A percentile compares a stretch with the other conserved stretches of the same genome.
These are phyloP conservation scores for Leishmania arabica DNA, from an alignment of 208 protist genomes.

Conservation along the genomic window DNA sequence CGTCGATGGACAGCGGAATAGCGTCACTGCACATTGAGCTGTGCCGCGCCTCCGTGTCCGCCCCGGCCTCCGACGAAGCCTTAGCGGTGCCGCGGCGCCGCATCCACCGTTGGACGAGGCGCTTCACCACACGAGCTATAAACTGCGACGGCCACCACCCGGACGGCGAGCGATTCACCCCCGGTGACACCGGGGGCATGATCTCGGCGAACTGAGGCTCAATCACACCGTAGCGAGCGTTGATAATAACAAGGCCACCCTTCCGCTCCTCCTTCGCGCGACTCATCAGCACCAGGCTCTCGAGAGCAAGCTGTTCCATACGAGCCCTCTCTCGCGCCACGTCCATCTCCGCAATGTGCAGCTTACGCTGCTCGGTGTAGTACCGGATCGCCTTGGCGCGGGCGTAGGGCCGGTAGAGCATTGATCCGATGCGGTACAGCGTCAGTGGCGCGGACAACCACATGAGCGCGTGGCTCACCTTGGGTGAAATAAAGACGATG, in stretches of 20 bases:
- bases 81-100: not conserved
- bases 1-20: conserved; percentile 75
- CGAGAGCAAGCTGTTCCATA: conserved; percentile 73
- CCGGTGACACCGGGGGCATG: not conserved
- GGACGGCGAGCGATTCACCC: not conserved
- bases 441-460: conserved; percentile 67
- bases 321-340: conserved; percentile 64
- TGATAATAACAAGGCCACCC: conserved; percentile 85
- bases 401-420: conserved; percentile 60
- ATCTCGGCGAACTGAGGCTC: conserved; percentile 60
- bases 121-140: conserved; percentile 19
- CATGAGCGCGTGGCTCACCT: conserved; percentile 45
- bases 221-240: conserved; percentile 86
- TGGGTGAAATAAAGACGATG: conserved; percentile 59
- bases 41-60: conserved; percentile 14
- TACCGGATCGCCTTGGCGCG: conserved; percentile 41
- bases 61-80: not conserved
- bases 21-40: conserved; percentile 32
- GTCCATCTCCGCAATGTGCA: conserved; percentile 78
- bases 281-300: conserved; percentile 46
- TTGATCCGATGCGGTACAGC: conserved; percentile 46
- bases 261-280: conserved; percentile 63
- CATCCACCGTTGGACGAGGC: conserved; percentile 18
- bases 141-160: conserved; percentile 34
- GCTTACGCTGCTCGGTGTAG: conserved; percentile 48